Conservation (phyloP, 352 stramenopile genomes). For the Globisporangium abappressorium region DNA sequence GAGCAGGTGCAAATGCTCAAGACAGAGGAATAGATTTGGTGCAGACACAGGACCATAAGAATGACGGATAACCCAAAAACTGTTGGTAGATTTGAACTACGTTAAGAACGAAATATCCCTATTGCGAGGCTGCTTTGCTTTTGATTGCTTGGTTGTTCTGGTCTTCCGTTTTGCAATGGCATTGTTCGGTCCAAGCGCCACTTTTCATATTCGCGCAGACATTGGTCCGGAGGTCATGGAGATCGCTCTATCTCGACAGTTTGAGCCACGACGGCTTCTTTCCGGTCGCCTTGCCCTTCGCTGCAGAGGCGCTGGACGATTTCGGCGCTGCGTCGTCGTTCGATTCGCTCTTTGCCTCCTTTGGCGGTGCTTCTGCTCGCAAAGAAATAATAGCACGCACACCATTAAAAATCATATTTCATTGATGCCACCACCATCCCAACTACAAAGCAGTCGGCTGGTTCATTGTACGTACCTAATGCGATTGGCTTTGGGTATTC, state of each 20-base stretch:
- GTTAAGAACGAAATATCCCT: background rate
- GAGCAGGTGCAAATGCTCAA: background rate
- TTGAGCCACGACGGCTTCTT: conserved; percentile 83
- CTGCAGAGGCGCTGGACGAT: conserved; percentile 22
- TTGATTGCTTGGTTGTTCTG: background rate
- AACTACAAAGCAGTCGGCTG: background rate
- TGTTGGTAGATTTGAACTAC: conserved; percentile 3
- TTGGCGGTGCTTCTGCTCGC: conserved; percentile 13
- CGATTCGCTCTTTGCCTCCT: conserved; percentile 15
- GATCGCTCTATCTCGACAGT: conserved; percentile 29
- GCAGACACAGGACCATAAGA: background rate
- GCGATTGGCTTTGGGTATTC: conserved; percentile 47
- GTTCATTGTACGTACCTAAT: conserved; percentile 14
- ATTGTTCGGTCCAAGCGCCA: background rate
- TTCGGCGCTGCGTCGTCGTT: conserved; percentile 27
- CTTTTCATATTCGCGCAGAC: background rate
- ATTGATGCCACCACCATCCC: background rate
- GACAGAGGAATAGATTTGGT: conserved; percentile 11
- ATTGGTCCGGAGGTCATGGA: background rate
- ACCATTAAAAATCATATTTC: background rate
- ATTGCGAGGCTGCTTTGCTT: background rate
- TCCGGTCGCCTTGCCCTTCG: conserved; percentile 26
- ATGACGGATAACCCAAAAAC: background rate
- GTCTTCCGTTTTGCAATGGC: background rate
- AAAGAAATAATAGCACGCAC: background rate